phyloP scores from a whole-genome alignment of 768 basidiomycete genomes.

The Amanita rimosa region DNA sequence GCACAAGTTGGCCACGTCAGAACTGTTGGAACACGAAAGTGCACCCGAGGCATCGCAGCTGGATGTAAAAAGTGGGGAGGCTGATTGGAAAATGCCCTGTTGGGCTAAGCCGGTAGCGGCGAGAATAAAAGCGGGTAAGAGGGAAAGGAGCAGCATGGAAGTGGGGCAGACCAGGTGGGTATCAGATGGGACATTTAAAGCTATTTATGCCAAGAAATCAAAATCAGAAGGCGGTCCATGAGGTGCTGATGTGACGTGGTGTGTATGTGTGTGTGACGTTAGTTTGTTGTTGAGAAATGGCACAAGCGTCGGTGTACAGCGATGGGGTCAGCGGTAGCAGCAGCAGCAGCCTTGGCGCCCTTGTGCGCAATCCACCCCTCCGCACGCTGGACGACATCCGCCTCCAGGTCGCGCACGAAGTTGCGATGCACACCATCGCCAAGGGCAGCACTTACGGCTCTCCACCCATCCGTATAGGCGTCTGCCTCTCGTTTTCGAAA shows the following conservation, averaged over 20 bases:
- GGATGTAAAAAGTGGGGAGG: not conserved
- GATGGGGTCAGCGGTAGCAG: not conserved
- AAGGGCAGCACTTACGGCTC: constrained; percentile 18
- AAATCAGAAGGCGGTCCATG: too few species aligned
- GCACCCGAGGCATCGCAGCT: not conserved
- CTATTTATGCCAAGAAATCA: not conserved
- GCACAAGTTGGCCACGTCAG: not conserved
- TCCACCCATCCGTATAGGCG: constrained; percentile 35
- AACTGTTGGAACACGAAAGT: not conserved
- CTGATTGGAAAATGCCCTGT: not conserved
- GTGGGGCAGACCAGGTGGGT: not conserved
- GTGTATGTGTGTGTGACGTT: too few species aligned
- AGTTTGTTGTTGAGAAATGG: not conserved
- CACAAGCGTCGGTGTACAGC: not conserved
- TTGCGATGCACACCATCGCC: constrained; percentile 34
- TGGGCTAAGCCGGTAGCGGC: not conserved
- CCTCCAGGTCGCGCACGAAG: constrained; percentile 36
- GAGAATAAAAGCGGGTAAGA: not conserved
- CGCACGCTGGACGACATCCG: constrained; percentile 37
- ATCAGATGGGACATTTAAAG: not conserved
- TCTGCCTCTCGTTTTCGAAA: constrained; percentile 49
- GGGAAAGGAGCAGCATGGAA: not conserved
- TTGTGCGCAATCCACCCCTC: constrained; percentile 1
- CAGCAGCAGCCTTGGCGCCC: not conserved
- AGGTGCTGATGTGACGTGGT: too few species aligned